Conservation (phyloP, 2,329 filamentous ascomycete genomes). For the Aureobasidium zeae region DNA sequence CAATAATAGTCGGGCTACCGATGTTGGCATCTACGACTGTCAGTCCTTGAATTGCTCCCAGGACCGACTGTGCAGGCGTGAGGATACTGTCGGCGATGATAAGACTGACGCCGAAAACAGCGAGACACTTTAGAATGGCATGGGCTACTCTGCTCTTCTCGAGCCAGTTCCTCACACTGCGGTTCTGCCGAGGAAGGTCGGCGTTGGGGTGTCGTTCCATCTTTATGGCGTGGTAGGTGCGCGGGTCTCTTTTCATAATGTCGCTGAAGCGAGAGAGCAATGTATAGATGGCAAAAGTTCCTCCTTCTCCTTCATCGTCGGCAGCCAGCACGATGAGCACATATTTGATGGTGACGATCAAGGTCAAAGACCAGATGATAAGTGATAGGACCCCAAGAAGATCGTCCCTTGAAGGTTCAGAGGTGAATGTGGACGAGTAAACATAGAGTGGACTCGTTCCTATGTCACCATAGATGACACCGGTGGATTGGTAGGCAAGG, state of each 20-base stretch:
- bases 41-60: conserved; percentile 57
- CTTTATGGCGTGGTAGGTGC: conserved; percentile 45
- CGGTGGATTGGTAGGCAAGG: conserved; percentile 56
- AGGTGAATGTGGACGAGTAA: conserved; percentile 55
- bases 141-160: conserved; percentile 48
- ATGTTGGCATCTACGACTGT: conserved; percentile 51
- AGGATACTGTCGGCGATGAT: conserved; percentile 59
- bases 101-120: conserved; percentile 58
- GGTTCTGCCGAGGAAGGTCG: conserved; percentile 46
- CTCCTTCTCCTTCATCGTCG: conserved; percentile 63
- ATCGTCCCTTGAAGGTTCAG: conserved; percentile 47
- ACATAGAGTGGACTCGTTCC: conserved; percentile 61
- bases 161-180: conserved; percentile 46
- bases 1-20: conserved; percentile 49
- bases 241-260: conserved; percentile 52
- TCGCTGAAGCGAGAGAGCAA: conserved; percentile 53
- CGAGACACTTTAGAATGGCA: conserved; percentile 49
- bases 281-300: conserved; percentile 59
- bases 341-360: conserved; percentile 64
- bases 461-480: conserved; percentile 63
- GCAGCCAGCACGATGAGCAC: conserved; percentile 55
- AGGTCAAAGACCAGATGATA: conserved; percentile 58
- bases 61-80: conserved; percentile 60
- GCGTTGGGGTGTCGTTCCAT: conserved; percentile 51
- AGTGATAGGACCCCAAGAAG: conserved; percentile 57